Percentiles rank a stretch among this genome's conserved stretches.
These are phyloP conservation scores for Macroventuria anomochaeta DNA, from an alignment of 2,329 filamentous ascomycete genomes.

Conservation along the genomic window DNA sequence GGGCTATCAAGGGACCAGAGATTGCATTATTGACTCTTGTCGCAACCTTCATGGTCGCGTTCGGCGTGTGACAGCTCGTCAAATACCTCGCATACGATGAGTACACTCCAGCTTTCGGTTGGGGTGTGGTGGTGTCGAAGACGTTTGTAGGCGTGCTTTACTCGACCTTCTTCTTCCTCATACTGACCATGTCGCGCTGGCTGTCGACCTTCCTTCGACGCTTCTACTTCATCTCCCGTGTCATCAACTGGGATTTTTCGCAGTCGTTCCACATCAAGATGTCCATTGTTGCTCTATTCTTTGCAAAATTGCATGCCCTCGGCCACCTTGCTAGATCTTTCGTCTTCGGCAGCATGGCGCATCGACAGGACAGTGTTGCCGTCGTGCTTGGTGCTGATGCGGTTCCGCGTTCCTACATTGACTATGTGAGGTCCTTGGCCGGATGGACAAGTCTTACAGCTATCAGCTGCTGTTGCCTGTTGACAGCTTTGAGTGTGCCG, in stretches of 20 bases:
- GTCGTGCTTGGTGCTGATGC: constrained; percentile 54
- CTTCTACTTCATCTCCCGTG: constrained; percentile 60
- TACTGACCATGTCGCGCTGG: constrained; percentile 65
- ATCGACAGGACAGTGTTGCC: constrained; percentile 55
- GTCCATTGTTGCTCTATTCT: constrained; percentile 57
- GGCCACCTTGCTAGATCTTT: constrained; percentile 63
- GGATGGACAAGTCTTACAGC: constrained; percentile 60
- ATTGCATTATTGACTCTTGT: constrained; percentile 59
- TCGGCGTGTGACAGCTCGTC: constrained; percentile 63
- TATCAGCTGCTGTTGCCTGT: constrained; percentile 58
- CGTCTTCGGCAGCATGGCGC: constrained; percentile 55
- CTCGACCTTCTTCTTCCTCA: constrained; percentile 64
- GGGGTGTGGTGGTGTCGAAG: constrained; percentile 64
- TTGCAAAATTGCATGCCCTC: constrained; percentile 62
- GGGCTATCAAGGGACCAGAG: constrained; percentile 63
- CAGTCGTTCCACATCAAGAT: constrained; percentile 65
- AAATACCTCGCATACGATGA: constrained; percentile 57
- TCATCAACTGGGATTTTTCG: constrained; percentile 64
- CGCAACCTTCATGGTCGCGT: constrained; percentile 56
- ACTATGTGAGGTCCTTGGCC: constrained; percentile 57
- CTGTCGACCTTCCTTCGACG: constrained; percentile 60
- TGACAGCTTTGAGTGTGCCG: constrained; percentile 59
- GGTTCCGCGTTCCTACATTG: constrained; percentile 54
- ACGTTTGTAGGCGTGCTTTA: constrained; percentile 62
- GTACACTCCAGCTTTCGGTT: constrained; percentile 61